phyloP scores from a whole-genome alignment of 495 filamentous ascomycete genomes.

The Hypoxylon rickii region DNA sequence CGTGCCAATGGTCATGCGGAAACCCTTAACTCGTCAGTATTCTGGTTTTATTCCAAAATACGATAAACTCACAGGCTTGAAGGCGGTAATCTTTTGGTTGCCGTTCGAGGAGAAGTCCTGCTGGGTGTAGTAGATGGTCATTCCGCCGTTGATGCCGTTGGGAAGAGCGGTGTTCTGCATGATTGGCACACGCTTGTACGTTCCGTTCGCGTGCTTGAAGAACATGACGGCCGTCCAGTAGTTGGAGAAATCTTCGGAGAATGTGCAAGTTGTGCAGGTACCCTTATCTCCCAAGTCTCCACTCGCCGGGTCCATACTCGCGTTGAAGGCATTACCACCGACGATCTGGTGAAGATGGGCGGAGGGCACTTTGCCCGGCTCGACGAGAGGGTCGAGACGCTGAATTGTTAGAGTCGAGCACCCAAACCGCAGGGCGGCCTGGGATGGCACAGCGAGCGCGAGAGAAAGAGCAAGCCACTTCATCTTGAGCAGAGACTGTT shows the following conservation, averaged over 20 bases:
- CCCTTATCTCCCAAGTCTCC: slow-evolving; percentile 49
- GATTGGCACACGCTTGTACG: slow-evolving; percentile 55
- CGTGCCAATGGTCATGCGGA: slow-evolving; percentile 59
- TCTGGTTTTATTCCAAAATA: background rate
- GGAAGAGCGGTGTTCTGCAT: slow-evolving; percentile 55
- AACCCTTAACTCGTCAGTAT: slow-evolving; percentile 43
- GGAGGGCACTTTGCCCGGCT: slow-evolving; percentile 50
- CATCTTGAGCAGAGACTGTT: slow-evolving; percentile 39
- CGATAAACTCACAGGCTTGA: slow-evolving; percentile 47
- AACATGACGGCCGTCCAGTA: slow-evolving; percentile 59
- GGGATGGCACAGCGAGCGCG: slow-evolving; percentile 44
- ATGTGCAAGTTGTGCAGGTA: slow-evolving; percentile 53
- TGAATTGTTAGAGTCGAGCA: slow-evolving; percentile 55
- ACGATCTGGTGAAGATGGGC: slow-evolving; percentile 58
- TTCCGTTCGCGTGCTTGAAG: slow-evolving; percentile 57
- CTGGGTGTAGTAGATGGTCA: slow-evolving; percentile 61
- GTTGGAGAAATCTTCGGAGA: slow-evolving; percentile 54
- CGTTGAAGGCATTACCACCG: slow-evolving; percentile 57
- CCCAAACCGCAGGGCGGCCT: slow-evolving; percentile 55
- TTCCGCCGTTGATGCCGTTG: slow-evolving; percentile 54
- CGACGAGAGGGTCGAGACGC: slow-evolving; percentile 54
- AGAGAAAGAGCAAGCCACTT: slow-evolving; percentile 49
- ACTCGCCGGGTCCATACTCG: slow-evolving; percentile 44
- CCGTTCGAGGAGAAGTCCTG: slow-evolving; percentile 52
- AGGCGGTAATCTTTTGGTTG: slow-evolving; percentile 54